Conservation (phyloP, 495 filamentous ascomycete species). For the Choiromyces venosus region DNA sequence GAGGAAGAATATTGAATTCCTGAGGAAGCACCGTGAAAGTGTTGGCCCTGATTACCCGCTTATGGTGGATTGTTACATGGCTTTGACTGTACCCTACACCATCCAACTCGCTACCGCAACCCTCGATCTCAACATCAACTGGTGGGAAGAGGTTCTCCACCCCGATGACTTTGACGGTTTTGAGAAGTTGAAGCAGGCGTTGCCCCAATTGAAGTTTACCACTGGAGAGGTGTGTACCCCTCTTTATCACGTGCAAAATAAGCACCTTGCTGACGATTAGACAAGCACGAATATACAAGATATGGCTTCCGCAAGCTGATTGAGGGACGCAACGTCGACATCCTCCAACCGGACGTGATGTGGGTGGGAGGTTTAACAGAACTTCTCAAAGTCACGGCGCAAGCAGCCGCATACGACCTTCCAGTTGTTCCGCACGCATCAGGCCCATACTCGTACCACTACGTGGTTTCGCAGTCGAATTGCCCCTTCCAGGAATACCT, state of each 20-base stretch:
- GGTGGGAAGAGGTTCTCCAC: conserved; percentile 90
- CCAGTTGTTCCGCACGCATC: conserved; percentile 91
- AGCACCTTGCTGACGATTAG: not conserved
- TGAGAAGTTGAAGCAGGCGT: conserved; percentile 76
- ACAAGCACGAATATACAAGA: conserved; percentile 76
- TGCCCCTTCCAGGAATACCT: conserved; percentile 92
- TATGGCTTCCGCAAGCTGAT: conserved; percentile 93
- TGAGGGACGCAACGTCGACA: conserved; percentile 84
- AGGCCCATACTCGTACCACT: conserved; percentile 91
- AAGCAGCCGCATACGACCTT: conserved; percentile 87
- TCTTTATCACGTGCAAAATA: too few relatives aligned
- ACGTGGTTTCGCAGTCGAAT: conserved; percentile 83
- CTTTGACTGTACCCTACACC: conserved; percentile 81
- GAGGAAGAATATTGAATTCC: conserved; percentile 81
- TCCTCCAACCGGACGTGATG: conserved; percentile 93
- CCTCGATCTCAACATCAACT: conserved; percentile 78
- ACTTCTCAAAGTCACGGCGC: conserved; percentile 77
- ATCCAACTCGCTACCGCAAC: conserved; percentile 81
- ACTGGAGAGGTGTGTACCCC: conserved; percentile 60
- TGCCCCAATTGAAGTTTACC: conserved; percentile 87
- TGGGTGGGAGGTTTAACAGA: conserved; percentile 92
- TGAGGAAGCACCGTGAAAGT: conserved; percentile 72
- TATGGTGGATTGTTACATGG: conserved; percentile 97
- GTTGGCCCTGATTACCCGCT: conserved; percentile 87
- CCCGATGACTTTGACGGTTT: conserved; percentile 90